Base-by-base conservation (phyloP, 1,139 yeast genomes). In the Debaryomyces nepalensis region DNA sequence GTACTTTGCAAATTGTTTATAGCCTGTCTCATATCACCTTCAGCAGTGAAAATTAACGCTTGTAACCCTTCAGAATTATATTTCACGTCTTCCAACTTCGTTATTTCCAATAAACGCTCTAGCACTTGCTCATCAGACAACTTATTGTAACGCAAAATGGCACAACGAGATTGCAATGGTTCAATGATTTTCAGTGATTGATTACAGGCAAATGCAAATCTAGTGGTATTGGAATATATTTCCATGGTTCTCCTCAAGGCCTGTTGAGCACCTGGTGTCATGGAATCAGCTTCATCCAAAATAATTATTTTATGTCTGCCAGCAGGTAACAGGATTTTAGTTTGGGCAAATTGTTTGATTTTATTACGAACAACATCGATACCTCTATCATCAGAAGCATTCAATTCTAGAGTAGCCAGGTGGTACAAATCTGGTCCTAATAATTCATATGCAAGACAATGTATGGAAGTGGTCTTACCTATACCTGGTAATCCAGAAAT, bases 21-120 rank as follows among this genome's bases (percentile, higher is more conserved):
- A 0, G 99, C 99, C 63, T 93, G 99, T 65, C 99, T 80, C 99
- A 95, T 93, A 61, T 93, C 99, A 44, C 99, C 99, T 62, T 93
- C 99, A 0, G 97, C 95, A 0, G 97, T 86, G 67, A 93, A 93
- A n/a, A 95, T 81, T 47, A 93, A 74, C 0, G 99, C 99, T 53
- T 90, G 91, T 30, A 93, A 68, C 0, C 99, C 99, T 62, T 89
- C 97, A 47, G 90, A 87, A 26, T 93, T 81, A 61, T 81, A 88
- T 57, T 89, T 72, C 11, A 91, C 88, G 27, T 81, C 64, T 60
- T 93, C 99, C 4, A 66, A 59, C 50, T 83, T 75, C 36, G 85
- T 78, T 18, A 93, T 79, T 56, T 89, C 87, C 49, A 89, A 65
- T 43, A 93, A 68, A 47, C 97, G 77, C 47, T 82, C 77, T 57